Conservation (phyloP, 805 yeast species). For the Nakazawaea ambrosiae region DNA sequence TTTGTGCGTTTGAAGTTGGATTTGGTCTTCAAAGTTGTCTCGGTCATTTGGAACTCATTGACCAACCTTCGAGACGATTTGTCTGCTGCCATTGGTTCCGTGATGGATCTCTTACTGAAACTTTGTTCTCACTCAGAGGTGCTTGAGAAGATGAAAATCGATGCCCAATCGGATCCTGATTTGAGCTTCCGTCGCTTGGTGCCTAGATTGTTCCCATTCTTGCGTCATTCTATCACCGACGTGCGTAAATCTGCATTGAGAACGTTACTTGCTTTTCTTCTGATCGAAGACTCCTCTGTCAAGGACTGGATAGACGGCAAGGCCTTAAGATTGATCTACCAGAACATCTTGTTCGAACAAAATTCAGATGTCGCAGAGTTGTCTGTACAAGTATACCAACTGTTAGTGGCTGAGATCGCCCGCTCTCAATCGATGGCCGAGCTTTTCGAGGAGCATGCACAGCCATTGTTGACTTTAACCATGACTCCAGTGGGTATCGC, state of each 20-base stretch:
- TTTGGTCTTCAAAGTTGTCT: slow-evolving; percentile 40
- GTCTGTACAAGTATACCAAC: slow-evolving; percentile 55
- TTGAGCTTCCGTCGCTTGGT: slow-evolving; percentile 67
- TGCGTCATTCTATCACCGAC: slow-evolving; percentile 87
- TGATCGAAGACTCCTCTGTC: slow-evolving; percentile 36
- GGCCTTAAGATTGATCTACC: slow-evolving; percentile 70
- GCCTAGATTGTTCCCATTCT: slow-evolving; percentile 88
- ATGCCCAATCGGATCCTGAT: slow-evolving; percentile 43
- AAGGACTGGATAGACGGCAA: slow-evolving; percentile 74
- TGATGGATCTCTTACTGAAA: slow-evolving; percentile 88
- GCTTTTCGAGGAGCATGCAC: slow-evolving; percentile 48
- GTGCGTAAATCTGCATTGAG: slow-evolving; percentile 85
- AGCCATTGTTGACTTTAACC: slow-evolving; percentile 55
- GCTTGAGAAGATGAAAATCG: slow-evolving; percentile 58
- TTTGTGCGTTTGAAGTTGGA: slow-evolving; percentile 61
- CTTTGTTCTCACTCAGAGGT: slow-evolving; percentile 79
- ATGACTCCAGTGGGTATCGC: slow-evolving; percentile 96
- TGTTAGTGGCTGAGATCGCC: slow-evolving; percentile 41
- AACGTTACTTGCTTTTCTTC: slow-evolving; percentile 69
- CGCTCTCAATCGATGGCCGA: slow-evolving; percentile 34
- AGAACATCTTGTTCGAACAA: slow-evolving; percentile 85
- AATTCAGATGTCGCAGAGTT: slow-evolving; percentile 62
- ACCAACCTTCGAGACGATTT: slow-evolving; percentile 84
- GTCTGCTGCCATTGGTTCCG: slow-evolving; percentile 91
- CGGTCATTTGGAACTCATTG: slow-evolving; percentile 87